These are phyloP conservation scores for Salvia splendens DNA, from an alignment of 257 asterid genomes.

Conservation along the genomic window DNA sequence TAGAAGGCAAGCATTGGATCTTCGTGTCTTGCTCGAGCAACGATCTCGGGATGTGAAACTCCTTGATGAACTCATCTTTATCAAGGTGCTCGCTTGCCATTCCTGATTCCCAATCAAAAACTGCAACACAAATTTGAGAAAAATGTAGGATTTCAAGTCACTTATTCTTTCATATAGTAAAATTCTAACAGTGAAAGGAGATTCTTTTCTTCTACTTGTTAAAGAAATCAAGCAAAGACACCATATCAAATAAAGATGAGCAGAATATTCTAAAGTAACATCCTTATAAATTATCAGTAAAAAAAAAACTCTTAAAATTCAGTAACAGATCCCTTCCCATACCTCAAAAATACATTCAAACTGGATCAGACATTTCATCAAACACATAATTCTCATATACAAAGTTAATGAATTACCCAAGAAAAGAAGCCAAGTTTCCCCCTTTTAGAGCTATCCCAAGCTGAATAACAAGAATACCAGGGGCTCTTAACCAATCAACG, in stretches of 20 bases:
- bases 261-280: neutral
- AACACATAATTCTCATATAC: constrained; percentile 25
- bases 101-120: constrained; percentile 31
- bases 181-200: constrained; percentile 1
- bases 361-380: constrained; percentile 24
- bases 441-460: constrained; percentile 3
- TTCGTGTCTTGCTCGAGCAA: constrained; percentile 46
- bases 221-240: constrained; percentile 3
- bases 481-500: constrained; percentile 4
- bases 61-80: constrained; percentile 40
- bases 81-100: constrained; percentile 43
- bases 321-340: neutral
- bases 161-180: neutral
- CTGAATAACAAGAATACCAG: constrained; percentile 21
- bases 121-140: constrained; percentile 34
- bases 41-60: constrained; percentile 61
- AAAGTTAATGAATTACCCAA: constrained; percentile 24
- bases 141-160: neutral
- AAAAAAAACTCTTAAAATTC: neutral
- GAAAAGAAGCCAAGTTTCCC: neutral
- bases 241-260: constrained; percentile 11
- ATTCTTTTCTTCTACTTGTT: neutral
- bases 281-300: neutral
- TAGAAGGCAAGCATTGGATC: constrained; percentile 32
- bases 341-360: neutral